A percentile compares a stretch with the other conserved stretches of the same genome.
These are phyloP conservation scores for barrel medic (Medicago truncatula) DNA, from an alignment of 306 rosid species.

Conservation along the genomic window MtrunA17r5.0-ANR NC_053048.1:50789501-50790000, in stretches of 20 bases:
- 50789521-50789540: conserved; percentile 99
- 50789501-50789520: conserved; percentile 99
- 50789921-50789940: conserved; percentile 94
- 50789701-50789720: conserved; percentile 15
- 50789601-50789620: conserved; percentile 11
- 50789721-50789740: conserved; percentile 31
- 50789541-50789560: conserved; percentile 86
- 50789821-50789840: conserved; percentile 29
- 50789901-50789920: conserved; percentile 99
- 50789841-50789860: conserved; percentile 30
- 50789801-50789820: conserved; percentile 30
- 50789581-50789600: conserved; percentile 39
- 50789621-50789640: conserved; percentile 11
- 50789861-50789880: conserved; percentile 6
- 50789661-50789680: conserved; percentile 7
- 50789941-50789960: conserved; percentile 87
- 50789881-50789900: conserved; percentile 41
- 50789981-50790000: conserved; percentile 28
- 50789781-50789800: conserved; percentile 10
- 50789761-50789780: conserved; percentile 8
- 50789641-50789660: conserved; percentile 21
- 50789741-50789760: conserved; percentile 16
- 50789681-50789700: conserved; percentile 16
- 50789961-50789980: conserved; percentile 54
- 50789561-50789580: conserved; percentile 32